These are phyloP conservation scores for Solanum phureja DNA, from an alignment of 257 asterid species.

Conservation along the genomic window DNA sequence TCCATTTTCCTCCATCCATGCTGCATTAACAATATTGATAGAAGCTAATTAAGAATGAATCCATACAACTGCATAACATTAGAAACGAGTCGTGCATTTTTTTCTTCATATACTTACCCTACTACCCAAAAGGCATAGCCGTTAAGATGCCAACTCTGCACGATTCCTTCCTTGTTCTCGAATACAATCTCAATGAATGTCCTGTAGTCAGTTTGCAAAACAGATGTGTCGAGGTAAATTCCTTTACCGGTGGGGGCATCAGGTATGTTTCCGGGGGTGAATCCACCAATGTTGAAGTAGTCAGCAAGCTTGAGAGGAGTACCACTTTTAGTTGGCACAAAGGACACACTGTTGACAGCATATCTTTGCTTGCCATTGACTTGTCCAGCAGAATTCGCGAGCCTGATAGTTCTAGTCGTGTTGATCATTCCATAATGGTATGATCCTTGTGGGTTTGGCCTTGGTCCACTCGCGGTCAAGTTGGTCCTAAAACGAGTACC, in stretches of 20 bases:
- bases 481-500: not conserved
- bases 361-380: slow-evolving; percentile 11
- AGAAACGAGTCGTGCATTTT: not conserved
- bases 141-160: slow-evolving; percentile 56
- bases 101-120: slow-evolving; percentile 32
- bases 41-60: not conserved
- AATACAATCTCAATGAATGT: slow-evolving; percentile 54
- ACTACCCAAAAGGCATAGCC: slow-evolving; percentile 70
- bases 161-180: slow-evolving; percentile 41
- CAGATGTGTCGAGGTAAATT: slow-evolving; percentile 41
- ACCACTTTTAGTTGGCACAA: slow-evolving; percentile 1
- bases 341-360: slow-evolving; percentile 15
- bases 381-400: slow-evolving; percentile 8
- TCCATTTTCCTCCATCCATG: slow-evolving; percentile 75
- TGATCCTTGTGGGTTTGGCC: slow-evolving; percentile 19
- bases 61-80: not conserved
- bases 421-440: slow-evolving; percentile 20
- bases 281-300: slow-evolving; percentile 17
- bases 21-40: slow-evolving; percentile 16
- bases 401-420: slow-evolving; percentile 13
- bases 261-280: slow-evolving; percentile 11
- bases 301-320: slow-evolving; percentile 16
- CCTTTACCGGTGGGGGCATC: slow-evolving; percentile 42
- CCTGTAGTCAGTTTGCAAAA: slow-evolving; percentile 45
- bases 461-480: slow-evolving; percentile 20